Conservation (phyloP, 257 asterid genomes). For the Solanum commersonii region DNA sequence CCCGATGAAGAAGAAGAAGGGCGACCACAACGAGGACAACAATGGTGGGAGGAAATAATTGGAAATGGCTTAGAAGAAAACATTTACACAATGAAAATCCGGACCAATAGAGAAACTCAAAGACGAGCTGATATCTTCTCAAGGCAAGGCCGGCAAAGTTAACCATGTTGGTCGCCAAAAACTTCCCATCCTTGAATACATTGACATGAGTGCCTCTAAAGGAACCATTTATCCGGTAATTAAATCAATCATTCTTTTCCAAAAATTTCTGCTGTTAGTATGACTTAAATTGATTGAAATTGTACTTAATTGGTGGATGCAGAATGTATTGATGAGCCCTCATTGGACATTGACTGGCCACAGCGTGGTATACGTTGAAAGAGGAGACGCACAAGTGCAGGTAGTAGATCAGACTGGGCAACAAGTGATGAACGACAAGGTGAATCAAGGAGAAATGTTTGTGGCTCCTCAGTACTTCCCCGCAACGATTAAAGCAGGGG, state of each 20-base stretch:
- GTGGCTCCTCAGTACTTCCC: conserved; percentile 59
- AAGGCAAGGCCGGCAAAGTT: conserved; percentile 58
- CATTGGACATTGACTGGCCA: conserved; percentile 46
- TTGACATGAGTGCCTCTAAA: conserved; percentile 51
- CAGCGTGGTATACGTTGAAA: conserved; percentile 40
- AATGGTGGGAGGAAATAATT: neutral
- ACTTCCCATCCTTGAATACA: conserved; percentile 49
- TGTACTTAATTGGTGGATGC: neutral
- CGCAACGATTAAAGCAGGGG: conserved; percentile 22
- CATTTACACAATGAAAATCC: conserved; percentile 34
- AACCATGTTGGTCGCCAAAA: conserved; percentile 40
- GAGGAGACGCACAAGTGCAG: conserved; percentile 53
- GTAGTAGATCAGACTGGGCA: conserved; percentile 36
- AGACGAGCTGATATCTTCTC: conserved; percentile 55
- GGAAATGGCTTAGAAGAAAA: conserved; percentile 68
- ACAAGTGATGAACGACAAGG: neutral
- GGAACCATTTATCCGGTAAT: conserved; percentile 44
- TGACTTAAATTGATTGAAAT: neutral
- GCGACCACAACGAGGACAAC: neutral
- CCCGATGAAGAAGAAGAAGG: conserved; percentile 19
- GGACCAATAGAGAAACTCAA: conserved; percentile 35
- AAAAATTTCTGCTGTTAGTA: neutral
- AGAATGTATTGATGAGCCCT: conserved; percentile 47
- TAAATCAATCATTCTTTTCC: neutral
- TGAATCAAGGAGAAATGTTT: conserved; percentile 40